phyloP scores from a whole-genome alignment of 768 basidiomycete genomes.

The Strobilomyces echinocephalus region DNA sequence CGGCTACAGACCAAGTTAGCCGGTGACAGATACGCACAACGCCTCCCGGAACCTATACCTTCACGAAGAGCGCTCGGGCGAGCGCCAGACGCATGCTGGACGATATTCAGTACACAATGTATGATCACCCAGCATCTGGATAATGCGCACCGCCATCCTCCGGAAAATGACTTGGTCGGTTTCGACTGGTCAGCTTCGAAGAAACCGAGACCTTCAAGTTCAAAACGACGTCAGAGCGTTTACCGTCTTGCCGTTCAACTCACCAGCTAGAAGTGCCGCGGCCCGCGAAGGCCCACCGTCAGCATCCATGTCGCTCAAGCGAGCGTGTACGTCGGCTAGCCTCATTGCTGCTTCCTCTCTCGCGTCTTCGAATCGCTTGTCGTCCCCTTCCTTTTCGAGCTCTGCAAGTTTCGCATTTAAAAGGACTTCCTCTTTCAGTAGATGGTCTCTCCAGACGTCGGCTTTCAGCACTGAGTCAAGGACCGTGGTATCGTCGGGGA shows the following conservation, averaged over 20 bases:
- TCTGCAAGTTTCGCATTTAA: constrained; percentile 70
- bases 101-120: not conserved
- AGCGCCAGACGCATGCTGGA: constrained; percentile 90
- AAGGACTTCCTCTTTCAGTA: constrained; percentile 76
- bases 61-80: constrained; percentile 94
- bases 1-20: constrained; percentile 39
- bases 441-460: constrained; percentile 97
- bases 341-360: constrained; percentile 79
- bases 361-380: constrained; percentile 77
- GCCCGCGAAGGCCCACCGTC: constrained; percentile 95
- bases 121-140: not conserved
- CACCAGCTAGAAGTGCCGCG: constrained; percentile 82
- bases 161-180: constrained; percentile 84
- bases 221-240: not conserved
- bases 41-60: constrained; percentile 41
- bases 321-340: constrained; percentile 83
- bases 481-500: constrained; percentile 90
- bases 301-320: constrained; percentile 96
- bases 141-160: constrained; percentile 81
- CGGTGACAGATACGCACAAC: not conserved
- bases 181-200: constrained; percentile 79
- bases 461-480: constrained; percentile 96
- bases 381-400: constrained; percentile 71
- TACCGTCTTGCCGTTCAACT: not conserved
- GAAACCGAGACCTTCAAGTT: constrained; percentile 78